A percentile compares a stretch with the other conserved stretches of the same genome.
These are phyloP conservation scores for Penicillium nordicum DNA, from an alignment of 2,329 filamentous ascomycete genomes.

Conservation along the genomic window DNA sequence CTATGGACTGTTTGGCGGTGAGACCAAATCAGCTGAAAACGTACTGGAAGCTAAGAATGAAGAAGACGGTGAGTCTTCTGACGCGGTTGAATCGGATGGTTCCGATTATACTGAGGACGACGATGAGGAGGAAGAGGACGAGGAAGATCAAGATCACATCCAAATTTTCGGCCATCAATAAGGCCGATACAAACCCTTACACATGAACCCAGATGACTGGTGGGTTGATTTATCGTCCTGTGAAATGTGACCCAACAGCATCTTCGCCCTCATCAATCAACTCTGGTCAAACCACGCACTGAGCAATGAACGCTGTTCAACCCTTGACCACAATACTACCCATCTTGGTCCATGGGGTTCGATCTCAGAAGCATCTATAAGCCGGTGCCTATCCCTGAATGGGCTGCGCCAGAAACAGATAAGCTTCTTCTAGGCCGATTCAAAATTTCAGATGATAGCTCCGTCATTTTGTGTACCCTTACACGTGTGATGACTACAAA, in stretches of 20 bases:
- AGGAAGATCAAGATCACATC: conserved; percentile 50
- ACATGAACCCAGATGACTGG: not conserved
- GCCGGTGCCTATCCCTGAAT: not conserved
- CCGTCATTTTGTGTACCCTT: not conserved
- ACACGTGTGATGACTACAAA: not conserved
- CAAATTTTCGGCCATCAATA: conserved; percentile 54
- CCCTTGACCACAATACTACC: not conserved
- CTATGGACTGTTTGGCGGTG: conserved; percentile 35
- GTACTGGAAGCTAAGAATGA: conserved; percentile 20
- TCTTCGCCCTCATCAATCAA: not conserved
- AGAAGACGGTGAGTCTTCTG: conserved; percentile 19
- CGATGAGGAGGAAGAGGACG: conserved; percentile 42
- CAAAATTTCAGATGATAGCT: not conserved
- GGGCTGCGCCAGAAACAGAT: not conserved
- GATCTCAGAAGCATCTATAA: not conserved
- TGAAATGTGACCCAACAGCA: not conserved
- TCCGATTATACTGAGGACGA: conserved; percentile 51
- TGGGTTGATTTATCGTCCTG: not conserved
- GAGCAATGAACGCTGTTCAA: not conserved
- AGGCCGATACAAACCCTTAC: conserved; percentile 7
- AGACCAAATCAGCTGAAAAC: conserved; percentile 25
- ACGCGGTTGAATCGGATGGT: conserved; percentile 35
- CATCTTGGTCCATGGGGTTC: not conserved
- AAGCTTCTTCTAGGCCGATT: not conserved
- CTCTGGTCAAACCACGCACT: not conserved